Percentiles rank a stretch among this genome's conserved stretches.
Evolutionary conservation across 2,329 filamentous ascomycete species (phyloP).

Genomic region (Lachnellula cervina): DNA sequence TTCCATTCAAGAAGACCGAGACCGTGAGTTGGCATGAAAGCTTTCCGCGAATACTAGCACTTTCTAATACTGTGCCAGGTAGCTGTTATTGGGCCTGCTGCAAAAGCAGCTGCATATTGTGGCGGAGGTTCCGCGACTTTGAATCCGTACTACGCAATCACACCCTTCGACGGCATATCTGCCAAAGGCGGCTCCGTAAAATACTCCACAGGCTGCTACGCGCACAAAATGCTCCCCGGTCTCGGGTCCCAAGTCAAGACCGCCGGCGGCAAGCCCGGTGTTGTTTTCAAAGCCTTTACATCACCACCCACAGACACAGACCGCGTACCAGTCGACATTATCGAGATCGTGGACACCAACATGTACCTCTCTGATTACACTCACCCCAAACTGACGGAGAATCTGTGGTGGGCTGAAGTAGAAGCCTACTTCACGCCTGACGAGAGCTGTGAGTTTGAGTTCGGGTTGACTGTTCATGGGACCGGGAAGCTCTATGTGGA

Average conservation of each 20-base stretch:
- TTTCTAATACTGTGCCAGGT: conserved; percentile 8
- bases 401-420: conserved; percentile 34
- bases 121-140: conserved; percentile 61
- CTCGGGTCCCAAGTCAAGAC: conserved; percentile 45
- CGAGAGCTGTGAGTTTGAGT: conserved; percentile 22
- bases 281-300: conserved; percentile 59
- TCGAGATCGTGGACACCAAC: conserved; percentile 38
- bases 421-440: conserved; percentile 25
- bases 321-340: conserved; percentile 47
- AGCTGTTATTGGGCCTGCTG: conserved; percentile 50
- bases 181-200: conserved; percentile 41
- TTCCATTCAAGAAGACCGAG: conserved; percentile 49
- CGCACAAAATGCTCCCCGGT: conserved; percentile 56
- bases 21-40: conserved; percentile 24
- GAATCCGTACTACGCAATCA: conserved; percentile 59
- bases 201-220: conserved; percentile 57
- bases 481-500: conserved; percentile 32
- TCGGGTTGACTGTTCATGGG: conserved; percentile 27
- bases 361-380: conserved; percentile 48
- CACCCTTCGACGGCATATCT: conserved; percentile 64
- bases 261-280: conserved; percentile 45
- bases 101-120: conserved; percentile 49
- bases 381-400: conserved; percentile 32
- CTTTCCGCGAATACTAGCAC: too few relatives aligned
- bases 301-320: conserved; percentile 44